phyloP scores from a whole-genome alignment of 805 yeast species.

The Metschnikowia cubensis region DNA sequence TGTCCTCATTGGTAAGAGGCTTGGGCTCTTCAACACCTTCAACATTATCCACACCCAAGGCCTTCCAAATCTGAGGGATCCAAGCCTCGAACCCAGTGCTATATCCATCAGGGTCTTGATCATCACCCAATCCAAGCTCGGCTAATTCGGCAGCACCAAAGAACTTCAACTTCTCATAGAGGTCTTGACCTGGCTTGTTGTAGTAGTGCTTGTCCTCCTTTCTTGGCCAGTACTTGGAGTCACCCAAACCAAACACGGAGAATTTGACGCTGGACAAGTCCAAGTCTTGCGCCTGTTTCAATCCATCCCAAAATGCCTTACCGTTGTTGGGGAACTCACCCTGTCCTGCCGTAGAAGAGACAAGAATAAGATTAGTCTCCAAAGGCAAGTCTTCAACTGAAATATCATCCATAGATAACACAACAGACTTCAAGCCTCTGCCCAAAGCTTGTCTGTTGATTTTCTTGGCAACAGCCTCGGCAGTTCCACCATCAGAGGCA shows the following conservation, averaged over 20 bases:
- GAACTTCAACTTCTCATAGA: conserved; percentile 57
- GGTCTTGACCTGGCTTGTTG: conserved; percentile 83
- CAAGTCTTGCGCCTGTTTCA: conserved; percentile 56
- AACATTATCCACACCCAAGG: conserved; percentile 78
- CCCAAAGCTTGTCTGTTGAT: conserved; percentile 74
- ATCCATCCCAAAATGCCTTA: conserved; percentile 67
- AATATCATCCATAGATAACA: conserved; percentile 66
- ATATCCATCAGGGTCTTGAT: conserved; percentile 95
- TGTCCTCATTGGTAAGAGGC: conserved; percentile 89
- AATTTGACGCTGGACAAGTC: conserved; percentile 58
- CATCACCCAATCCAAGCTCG: conserved; percentile 88
- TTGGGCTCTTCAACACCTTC: conserved; percentile 89
- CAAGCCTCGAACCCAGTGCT: conserved; percentile 86
- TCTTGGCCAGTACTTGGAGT: conserved; percentile 92
- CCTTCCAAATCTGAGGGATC: conserved; percentile 83
- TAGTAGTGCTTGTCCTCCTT: conserved; percentile 91
- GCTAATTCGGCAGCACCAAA: conserved; percentile 72
- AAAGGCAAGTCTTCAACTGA: conserved; percentile 68
- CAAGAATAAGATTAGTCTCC: conserved; percentile 65
- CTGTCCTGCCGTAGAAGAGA: conserved; percentile 78
- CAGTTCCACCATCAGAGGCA: conserved; percentile 92
- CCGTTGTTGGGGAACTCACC: conserved; percentile 87
- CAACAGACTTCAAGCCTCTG: conserved; percentile 68
- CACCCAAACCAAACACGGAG: conserved; percentile 76
- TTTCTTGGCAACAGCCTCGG: conserved; percentile 75